Evolutionary conservation across 257 asterid genomes (phyloP).

Genomic region (Rubia yunnanensis): DNA sequence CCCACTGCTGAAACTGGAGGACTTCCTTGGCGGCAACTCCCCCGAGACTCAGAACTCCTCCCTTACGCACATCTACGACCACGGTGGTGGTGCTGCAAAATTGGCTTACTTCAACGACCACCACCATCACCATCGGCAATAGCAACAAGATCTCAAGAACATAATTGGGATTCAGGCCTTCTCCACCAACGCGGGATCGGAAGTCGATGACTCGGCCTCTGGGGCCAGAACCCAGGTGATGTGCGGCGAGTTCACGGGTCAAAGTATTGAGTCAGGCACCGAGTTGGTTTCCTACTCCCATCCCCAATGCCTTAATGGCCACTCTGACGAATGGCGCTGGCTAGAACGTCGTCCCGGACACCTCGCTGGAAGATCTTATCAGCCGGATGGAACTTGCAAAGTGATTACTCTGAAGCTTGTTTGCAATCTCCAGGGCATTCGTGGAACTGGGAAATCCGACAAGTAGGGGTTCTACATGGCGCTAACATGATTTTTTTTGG

Average conservation of each 20-base stretch:
- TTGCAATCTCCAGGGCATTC: no score
- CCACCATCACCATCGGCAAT: not conserved
- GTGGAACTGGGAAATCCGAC: no score
- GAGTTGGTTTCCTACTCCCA: slow-evolving; percentile 57
- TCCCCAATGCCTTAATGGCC: slow-evolving; percentile 21
- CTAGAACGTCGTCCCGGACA: no score
- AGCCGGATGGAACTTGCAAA: no score
- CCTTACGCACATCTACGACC: slow-evolving; percentile 66
- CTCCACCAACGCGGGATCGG: slow-evolving; percentile 75
- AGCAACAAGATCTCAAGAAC: slow-evolving; percentile 48
- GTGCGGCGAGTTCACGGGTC: slow-evolving; percentile 27
- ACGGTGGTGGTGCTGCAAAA: slow-evolving; percentile 18
- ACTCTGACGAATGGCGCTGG: no score
- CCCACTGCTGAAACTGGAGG: slow-evolving; percentile 72
- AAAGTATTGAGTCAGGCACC: slow-evolving; percentile 41
- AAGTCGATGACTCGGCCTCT: slow-evolving; percentile 68
- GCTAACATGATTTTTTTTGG: no score
- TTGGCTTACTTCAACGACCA: slow-evolving; percentile 28
- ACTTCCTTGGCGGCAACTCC: slow-evolving; percentile 77
- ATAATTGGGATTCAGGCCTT: slow-evolving; percentile 57
- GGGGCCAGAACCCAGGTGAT: slow-evolving; percentile 50
- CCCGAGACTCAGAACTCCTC: slow-evolving; percentile 48
- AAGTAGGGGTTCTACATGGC: no score
- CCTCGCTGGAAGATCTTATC: no score
- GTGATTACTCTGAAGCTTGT: no score